phyloP scores from a whole-genome alignment of 805 yeast species.

The Wickerhamiella occidentalis region DNA sequence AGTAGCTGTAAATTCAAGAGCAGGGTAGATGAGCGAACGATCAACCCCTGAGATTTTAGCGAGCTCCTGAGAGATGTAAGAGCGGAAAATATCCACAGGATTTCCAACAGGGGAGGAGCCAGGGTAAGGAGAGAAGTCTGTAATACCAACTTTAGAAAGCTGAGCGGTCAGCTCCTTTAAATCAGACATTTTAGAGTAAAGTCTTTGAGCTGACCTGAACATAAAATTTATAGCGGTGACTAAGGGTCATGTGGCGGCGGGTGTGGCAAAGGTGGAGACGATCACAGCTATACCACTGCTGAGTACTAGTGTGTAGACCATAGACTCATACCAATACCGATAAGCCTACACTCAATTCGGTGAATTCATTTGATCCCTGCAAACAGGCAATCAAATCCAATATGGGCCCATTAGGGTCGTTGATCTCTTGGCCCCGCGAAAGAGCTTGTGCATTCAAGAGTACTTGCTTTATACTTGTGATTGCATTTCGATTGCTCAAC shows the following conservation, averaged over 20 bases:
- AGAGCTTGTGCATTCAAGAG: background rate
- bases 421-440: background rate
- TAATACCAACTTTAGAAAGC: constrained; percentile 20
- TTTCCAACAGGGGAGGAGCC: constrained; percentile 69
- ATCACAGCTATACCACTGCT: no score
- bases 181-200: constrained; percentile 17
- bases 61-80: constrained; percentile 73
- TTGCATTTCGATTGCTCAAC: background rate
- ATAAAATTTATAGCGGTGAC: constrained; percentile 2
- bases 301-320: no score
- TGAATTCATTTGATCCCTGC: background rate
- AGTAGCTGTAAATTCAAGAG: constrained; percentile 77
- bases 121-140: constrained; percentile 20
- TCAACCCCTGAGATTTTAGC: constrained; percentile 63
- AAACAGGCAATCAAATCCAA: background rate
- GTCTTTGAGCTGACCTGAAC: constrained; percentile 9
- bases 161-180: constrained; percentile 16
- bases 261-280: background rate
- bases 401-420: background rate
- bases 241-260: background rate
- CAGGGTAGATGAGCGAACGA: constrained; percentile 55
- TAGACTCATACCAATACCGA: background rate
- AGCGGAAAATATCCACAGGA: constrained; percentile 78
- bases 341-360: background rate
- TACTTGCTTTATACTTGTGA: background rate